Evolutionary conservation across 2,329 filamentous ascomycete species (phyloP).

Genomic region (Drechslerella dactyloides): DNA sequence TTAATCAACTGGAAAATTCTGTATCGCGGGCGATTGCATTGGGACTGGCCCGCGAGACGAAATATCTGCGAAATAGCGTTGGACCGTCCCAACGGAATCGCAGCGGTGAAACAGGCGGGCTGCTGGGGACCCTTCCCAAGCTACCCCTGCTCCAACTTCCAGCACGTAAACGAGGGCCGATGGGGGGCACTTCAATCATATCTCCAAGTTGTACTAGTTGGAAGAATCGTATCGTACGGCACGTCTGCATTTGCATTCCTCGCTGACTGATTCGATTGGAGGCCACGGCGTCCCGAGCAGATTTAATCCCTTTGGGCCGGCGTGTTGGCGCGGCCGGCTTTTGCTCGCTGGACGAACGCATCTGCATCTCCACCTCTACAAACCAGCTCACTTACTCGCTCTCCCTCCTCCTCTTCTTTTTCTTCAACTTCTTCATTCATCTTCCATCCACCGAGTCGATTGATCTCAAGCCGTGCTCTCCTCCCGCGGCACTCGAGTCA

Average conservation of each 20-base stretch:
- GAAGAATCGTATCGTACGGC: no score
- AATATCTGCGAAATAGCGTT: not conserved
- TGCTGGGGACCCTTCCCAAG: not conserved
- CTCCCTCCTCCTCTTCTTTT: not conserved
- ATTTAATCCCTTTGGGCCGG: no score
- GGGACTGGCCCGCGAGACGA: no score
- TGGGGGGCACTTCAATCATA: no score
- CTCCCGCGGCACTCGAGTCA: no score
- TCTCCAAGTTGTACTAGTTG: no score
- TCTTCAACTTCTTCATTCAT: not conserved
- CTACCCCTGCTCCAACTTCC: not conserved
- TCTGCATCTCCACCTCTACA: not conserved
- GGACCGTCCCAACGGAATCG: conserved; percentile 8
- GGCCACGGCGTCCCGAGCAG: no score
- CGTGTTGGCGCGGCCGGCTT: no score
- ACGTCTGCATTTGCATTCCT: no score
- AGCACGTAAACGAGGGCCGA: not conserved
- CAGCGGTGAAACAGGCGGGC: not conserved
- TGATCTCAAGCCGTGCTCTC: no score
- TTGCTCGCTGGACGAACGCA: not conserved
- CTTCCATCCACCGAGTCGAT: not conserved
- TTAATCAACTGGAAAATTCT: not conserved
- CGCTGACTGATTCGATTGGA: no score
- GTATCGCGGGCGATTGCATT: no score
- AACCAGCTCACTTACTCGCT: not conserved